Conservation (phyloP, 192 early-diverging fungal species). For the Nowakowskiella sp. region DNA sequence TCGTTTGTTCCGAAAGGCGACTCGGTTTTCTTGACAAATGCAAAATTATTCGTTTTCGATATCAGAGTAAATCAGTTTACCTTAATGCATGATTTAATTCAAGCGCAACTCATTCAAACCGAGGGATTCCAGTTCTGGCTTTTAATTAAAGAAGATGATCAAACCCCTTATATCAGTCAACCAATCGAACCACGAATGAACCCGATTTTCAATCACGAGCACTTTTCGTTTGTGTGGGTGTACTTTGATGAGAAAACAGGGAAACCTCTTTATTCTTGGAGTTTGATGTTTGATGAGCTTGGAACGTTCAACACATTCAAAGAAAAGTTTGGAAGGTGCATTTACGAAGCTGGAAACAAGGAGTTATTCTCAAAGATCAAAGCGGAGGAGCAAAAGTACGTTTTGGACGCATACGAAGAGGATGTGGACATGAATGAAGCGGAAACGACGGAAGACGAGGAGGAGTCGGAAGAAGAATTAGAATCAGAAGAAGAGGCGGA, state of each 20-base stretch:
- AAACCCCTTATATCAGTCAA: conserved; percentile 48
- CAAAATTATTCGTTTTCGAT: conserved; percentile 63
- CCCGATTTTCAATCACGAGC: conserved; percentile 62
- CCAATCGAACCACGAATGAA: conserved; percentile 68
- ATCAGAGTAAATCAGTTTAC: conserved; percentile 26
- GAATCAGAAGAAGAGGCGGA: conserved; percentile 37
- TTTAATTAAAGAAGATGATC: conserved; percentile 11
- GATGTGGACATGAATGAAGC: conserved; percentile 59
- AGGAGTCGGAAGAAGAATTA: conserved; percentile 31
- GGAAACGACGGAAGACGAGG: conserved; percentile 26
- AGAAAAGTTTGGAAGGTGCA: conserved; percentile 55
- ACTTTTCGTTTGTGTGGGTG: conserved; percentile 75
- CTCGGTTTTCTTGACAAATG: conserved; percentile 35
- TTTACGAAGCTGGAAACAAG: conserved; percentile 68
- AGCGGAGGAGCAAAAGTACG: conserved; percentile 62
- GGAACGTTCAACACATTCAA: conserved; percentile 49
- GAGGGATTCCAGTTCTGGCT: conserved; percentile 23
- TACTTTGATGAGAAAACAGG: conserved; percentile 46
- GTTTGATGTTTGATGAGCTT: conserved; percentile 52
- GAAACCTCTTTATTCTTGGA: conserved; percentile 62
- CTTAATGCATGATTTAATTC: conserved; percentile 11
- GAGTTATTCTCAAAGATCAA: conserved; percentile 56
- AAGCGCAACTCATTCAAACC: conserved; percentile 17
- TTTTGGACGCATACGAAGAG: conserved; percentile 66
- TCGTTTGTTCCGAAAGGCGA: conserved; percentile 33